Percentiles rank a stretch among this genome's conserved stretches.
Evolutionary conservation across 495 filamentous ascomycete species (phyloP).

Genomic region (Annulohypoxylon bovei): DNA sequence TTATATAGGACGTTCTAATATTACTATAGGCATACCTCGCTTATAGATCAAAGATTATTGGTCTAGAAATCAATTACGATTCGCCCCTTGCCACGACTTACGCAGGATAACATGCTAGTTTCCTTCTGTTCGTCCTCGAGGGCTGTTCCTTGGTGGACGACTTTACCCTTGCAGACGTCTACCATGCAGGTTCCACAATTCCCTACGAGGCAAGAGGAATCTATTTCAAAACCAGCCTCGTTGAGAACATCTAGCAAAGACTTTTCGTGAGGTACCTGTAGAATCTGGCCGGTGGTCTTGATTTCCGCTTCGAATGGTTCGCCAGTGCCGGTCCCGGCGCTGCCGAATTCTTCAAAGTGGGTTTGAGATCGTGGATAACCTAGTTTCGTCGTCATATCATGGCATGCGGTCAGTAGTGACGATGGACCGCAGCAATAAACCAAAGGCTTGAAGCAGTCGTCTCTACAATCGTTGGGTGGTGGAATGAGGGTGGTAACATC

Average conservation of each 20-base stretch:
- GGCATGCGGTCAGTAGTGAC: conserved; percentile 36
- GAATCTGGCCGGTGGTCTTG: conserved; percentile 40
- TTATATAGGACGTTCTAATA: neutral
- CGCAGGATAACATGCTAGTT: conserved; percentile 52
- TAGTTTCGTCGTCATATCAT: conserved; percentile 28
- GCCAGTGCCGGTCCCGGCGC: conserved; percentile 37
- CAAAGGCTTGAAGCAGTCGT: conserved; percentile 9
- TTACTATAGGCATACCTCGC: neutral
- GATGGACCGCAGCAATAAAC: conserved; percentile 45
- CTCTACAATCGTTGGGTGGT: conserved; percentile 8
- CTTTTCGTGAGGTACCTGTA: conserved; percentile 50
- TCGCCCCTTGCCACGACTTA: conserved; percentile 50
- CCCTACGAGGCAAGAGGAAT: conserved; percentile 56
- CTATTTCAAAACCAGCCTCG: conserved; percentile 55
- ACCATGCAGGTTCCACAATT: conserved; percentile 60
- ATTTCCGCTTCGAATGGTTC: conserved; percentile 47
- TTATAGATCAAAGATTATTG: neutral
- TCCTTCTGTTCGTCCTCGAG: conserved; percentile 51
- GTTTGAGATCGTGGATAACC: conserved; percentile 39
- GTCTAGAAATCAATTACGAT: conserved; percentile 46
- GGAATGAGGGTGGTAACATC: conserved; percentile 31
- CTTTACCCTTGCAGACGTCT: conserved; percentile 51
- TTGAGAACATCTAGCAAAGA: conserved; percentile 54
- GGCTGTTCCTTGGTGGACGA: conserved; percentile 56
- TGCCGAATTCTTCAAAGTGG: conserved; percentile 45